Conservation (phyloP, 768 basidiomycete species). For the Amanita jacksonii region DNA sequence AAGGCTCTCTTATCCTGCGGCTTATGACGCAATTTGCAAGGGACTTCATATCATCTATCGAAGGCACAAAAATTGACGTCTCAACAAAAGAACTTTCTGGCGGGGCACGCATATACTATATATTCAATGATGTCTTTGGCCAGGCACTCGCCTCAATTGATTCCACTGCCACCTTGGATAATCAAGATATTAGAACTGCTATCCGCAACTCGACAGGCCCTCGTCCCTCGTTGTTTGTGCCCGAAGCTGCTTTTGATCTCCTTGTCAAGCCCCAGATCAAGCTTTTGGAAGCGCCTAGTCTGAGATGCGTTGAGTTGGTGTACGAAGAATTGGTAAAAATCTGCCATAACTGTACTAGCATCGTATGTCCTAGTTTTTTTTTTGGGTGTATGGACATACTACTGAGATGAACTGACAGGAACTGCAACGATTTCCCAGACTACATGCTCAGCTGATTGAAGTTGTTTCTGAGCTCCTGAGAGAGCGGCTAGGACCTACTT, state of each 20-base stretch:
- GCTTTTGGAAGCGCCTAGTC: slow-evolving; percentile 84
- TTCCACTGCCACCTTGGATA: slow-evolving; percentile 83
- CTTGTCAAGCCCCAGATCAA: slow-evolving; percentile 98
- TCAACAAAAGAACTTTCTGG: slow-evolving; percentile 98
- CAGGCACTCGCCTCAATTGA: slow-evolving; percentile 85
- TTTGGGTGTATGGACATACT: background rate
- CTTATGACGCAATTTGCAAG: slow-evolving; percentile 98
- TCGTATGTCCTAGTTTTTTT: slow-evolving; percentile 38
- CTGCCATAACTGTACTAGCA: slow-evolving; percentile 94
- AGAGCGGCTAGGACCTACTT: slow-evolving; percentile 92
- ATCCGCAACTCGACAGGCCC: slow-evolving; percentile 98
- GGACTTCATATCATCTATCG: slow-evolving; percentile 95
- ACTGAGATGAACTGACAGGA: slow-evolving; percentile 43
- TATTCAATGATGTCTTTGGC: slow-evolving; percentile 98
- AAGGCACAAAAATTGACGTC: slow-evolving; percentile 92
- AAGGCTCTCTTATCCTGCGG: slow-evolving; percentile 84
- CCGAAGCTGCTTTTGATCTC: slow-evolving; percentile 93
- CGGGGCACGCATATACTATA: slow-evolving; percentile 97
- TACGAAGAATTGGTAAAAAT: slow-evolving; percentile 99
- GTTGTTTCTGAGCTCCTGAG: slow-evolving; percentile 93
- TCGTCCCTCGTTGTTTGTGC: slow-evolving; percentile 90
- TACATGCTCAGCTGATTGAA: slow-evolving; percentile 92
- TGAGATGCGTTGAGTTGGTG: slow-evolving; percentile 94
- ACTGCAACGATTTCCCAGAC: slow-evolving; percentile 86
- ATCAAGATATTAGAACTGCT: slow-evolving; percentile 94